Evolutionary conservation across 305 asterid species (phyloP).

Genomic region (Fraxinus ornus): DNA sequence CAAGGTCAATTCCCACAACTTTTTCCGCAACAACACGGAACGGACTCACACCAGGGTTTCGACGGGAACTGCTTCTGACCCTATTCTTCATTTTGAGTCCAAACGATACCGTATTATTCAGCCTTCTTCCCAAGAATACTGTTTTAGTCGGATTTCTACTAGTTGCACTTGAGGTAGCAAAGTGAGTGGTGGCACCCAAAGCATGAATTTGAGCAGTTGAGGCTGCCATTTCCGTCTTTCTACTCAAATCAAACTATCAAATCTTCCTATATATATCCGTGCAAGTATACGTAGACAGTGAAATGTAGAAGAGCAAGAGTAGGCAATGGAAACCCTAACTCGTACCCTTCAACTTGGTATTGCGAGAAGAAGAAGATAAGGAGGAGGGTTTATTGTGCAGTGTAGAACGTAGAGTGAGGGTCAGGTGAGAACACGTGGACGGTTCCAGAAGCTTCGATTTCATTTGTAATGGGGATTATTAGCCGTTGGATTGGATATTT

Average conservation of each 20-base stretch:
- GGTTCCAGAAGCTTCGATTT: conserved; percentile 16
- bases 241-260: neutral
- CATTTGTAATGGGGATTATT: neutral
- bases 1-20: conserved; percentile 88
- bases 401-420: conserved; percentile 14
- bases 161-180: conserved; percentile 27
- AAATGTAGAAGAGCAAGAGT: neutral
- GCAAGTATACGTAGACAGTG: neutral
- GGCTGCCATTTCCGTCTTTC: conserved; percentile 42
- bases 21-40: conserved; percentile 87
- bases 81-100: conserved; percentile 48
- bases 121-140: conserved; percentile 49
- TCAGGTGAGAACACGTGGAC: conserved; percentile 37
- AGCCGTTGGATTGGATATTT: neutral
- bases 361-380: neutral
- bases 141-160: conserved; percentile 27
- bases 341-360: conserved; percentile 25
- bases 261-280: neutral
- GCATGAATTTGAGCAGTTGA: conserved; percentile 40
- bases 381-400: conserved; percentile 21
- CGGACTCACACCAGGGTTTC: conserved; percentile 29
- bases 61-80: conserved; percentile 28
- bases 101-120: conserved; percentile 29
- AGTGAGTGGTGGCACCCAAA: conserved; percentile 46
- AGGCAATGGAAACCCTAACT: neutral